phyloP scores from a whole-genome alignment of 768 basidiomycete species.

The Strobilomyces dryophilus region DNA sequence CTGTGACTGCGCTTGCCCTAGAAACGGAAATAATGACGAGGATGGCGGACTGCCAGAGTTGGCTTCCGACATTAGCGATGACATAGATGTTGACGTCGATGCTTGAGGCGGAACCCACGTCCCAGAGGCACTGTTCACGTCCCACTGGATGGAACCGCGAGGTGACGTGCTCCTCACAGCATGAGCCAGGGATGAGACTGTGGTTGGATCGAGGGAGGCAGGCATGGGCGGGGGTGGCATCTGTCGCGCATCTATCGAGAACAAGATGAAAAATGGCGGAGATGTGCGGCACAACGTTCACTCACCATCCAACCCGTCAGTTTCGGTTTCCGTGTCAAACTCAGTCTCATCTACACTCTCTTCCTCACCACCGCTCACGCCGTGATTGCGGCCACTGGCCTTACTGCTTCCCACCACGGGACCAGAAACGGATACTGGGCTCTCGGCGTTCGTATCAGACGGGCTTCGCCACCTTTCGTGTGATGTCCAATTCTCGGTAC shows the following conservation, averaged over 20 bases:
- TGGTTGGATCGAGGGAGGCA: constrained; percentile 39
- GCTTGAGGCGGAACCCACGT: constrained; percentile 11
- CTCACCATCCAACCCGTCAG: constrained; percentile 25
- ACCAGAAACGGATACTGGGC: constrained; percentile 14
- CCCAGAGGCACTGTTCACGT: constrained; percentile 12
- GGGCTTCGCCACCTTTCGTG: constrained; percentile 25
- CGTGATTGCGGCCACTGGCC: not conserved
- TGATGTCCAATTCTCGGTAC: constrained; percentile 7
- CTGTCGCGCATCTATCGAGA: constrained; percentile 32
- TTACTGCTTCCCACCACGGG: constrained; percentile 1
- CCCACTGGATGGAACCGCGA: constrained; percentile 11
- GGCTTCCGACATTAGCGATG: not conserved
- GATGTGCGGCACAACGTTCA: not conserved
- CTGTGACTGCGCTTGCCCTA: not conserved
- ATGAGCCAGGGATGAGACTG: constrained; percentile 29
- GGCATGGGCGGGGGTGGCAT: constrained; percentile 55
- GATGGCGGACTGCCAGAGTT: not conserved
- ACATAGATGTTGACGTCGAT: constrained; percentile 1
- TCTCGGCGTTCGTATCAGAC: constrained; percentile 14
- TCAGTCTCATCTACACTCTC: constrained; percentile 26
- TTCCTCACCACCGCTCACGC: constrained; percentile 7
- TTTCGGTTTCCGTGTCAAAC: constrained; percentile 30
- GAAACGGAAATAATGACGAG: not conserved
- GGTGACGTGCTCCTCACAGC: constrained; percentile 18
- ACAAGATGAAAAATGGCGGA: not conserved